Evolutionary conservation across 2,329 filamentous ascomycete genomes (phyloP).

Genomic region (Fusarium transvaalense): DNA sequence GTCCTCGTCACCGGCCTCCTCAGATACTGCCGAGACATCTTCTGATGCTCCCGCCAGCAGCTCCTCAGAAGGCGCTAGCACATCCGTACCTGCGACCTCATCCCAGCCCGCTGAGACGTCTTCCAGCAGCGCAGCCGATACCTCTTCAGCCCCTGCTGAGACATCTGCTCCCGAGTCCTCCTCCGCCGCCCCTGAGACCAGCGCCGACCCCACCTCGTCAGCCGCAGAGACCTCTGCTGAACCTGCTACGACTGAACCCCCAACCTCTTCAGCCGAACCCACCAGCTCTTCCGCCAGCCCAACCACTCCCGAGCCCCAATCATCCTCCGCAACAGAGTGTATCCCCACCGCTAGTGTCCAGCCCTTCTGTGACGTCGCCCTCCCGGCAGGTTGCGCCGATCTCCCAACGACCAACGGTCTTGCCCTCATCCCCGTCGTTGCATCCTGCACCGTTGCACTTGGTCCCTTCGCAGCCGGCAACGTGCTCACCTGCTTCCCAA

Average conservation of each 20-base stretch:
- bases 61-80: too few relatives aligned
- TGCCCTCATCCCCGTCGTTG: background rate
- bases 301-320: background rate
- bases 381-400: background rate
- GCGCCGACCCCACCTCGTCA: background rate
- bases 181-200: background rate
- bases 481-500: background rate
- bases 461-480: constrained; percentile 2
- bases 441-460: background rate
- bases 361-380: background rate
- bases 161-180: background rate
- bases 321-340: background rate
- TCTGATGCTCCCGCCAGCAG: too few relatives aligned
- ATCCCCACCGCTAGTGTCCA: background rate
- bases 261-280: background rate
- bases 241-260: background rate
- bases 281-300: background rate
- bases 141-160: background rate
- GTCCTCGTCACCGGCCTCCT: too few relatives aligned
- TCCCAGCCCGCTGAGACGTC: too few relatives aligned
- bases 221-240: background rate
- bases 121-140: too few relatives aligned
- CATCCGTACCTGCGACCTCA: too few relatives aligned
- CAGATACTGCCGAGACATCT: too few relatives aligned
- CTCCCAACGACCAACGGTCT: background rate